Evolutionary conservation across 495 filamentous ascomycete species (phyloP).

Genomic region (Cenococcum geophilum): DNA sequence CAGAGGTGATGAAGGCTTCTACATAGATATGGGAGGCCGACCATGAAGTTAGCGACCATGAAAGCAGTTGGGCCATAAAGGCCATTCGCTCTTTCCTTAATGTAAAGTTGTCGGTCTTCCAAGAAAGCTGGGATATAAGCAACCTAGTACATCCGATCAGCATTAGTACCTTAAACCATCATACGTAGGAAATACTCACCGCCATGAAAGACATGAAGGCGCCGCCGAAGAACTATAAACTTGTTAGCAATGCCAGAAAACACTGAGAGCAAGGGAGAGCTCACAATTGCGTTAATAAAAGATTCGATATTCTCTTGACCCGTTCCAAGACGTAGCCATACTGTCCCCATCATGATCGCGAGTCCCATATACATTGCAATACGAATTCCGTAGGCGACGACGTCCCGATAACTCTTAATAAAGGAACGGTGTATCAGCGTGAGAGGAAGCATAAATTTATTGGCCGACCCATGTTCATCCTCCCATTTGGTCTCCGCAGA

Average conservation of each 20-base stretch:
- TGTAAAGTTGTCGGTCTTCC: constrained; percentile 65
- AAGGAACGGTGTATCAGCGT: constrained; percentile 64
- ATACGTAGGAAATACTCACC: constrained; percentile 27
- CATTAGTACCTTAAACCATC: background rate
- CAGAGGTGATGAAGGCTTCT: constrained; percentile 7
- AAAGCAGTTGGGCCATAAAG: constrained; percentile 69
- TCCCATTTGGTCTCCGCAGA: background rate
- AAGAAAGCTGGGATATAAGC: constrained; percentile 78
- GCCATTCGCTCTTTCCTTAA: constrained; percentile 76
- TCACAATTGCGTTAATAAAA: constrained; percentile 68
- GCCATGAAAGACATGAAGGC: constrained; percentile 94
- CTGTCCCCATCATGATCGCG: constrained; percentile 82
- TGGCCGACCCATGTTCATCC: constrained; percentile 18
- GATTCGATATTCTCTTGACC: constrained; percentile 65
- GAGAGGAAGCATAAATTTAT: constrained; percentile 38
- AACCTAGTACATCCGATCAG: constrained; percentile 27
- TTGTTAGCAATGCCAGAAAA: background rate
- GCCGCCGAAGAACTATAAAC: constrained; percentile 58
- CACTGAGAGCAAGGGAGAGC: background rate
- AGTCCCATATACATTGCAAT: constrained; percentile 78
- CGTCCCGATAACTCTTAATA: constrained; percentile 75
- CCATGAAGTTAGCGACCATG: constrained; percentile 70
- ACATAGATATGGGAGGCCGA: constrained; percentile 70
- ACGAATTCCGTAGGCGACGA: constrained; percentile 74
- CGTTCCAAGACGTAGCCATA: constrained; percentile 64